phyloP scores from a whole-genome alignment of 2,329 filamentous ascomycete species.

The Gaeumannomyces tritici region DNA sequence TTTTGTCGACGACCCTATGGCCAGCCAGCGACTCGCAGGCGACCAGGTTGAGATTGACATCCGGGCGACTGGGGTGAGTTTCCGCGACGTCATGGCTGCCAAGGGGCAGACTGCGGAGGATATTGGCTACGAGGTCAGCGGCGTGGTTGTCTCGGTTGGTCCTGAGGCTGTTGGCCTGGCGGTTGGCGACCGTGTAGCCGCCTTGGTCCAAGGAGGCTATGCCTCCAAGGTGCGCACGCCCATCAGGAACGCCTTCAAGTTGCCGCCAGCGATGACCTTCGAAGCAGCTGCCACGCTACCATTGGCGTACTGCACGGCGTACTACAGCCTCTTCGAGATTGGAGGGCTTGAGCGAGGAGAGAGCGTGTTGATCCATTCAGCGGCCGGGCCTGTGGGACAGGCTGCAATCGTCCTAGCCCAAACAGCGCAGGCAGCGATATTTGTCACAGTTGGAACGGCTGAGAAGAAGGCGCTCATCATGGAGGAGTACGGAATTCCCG shows the following conservation, averaged over 20 bases:
- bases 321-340: constrained; percentile 26
- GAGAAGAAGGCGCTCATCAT: constrained; percentile 30
- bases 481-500: constrained; percentile 24
- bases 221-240: constrained; percentile 22
- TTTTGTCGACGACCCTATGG: constrained; percentile 25
- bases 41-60: constrained; percentile 33
- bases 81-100: constrained; percentile 34
- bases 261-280: constrained; percentile 26
- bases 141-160: constrained; percentile 19
- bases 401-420: constrained; percentile 27
- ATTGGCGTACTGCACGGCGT: constrained; percentile 29
- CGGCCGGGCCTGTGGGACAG: constrained; percentile 27
- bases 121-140: constrained; percentile 29
- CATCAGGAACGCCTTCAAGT: constrained; percentile 19
- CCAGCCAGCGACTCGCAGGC: constrained; percentile 15
- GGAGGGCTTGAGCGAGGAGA: constrained; percentile 27
- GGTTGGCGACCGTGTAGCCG: constrained; percentile 25
- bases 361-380: constrained; percentile 28
- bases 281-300: constrained; percentile 29
- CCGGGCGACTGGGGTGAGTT: constrained; percentile 33
- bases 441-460: constrained; percentile 27
- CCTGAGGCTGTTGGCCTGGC: constrained; percentile 13
- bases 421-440: constrained; percentile 28
- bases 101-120: constrained; percentile 25
- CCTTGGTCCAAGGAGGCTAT: constrained; percentile 23